Percentiles rank a stretch among this genome's conserved stretches.
Conservation (phyloP, 805 yeast genomes). For the Wickerhamomyces tratensis region DNA sequence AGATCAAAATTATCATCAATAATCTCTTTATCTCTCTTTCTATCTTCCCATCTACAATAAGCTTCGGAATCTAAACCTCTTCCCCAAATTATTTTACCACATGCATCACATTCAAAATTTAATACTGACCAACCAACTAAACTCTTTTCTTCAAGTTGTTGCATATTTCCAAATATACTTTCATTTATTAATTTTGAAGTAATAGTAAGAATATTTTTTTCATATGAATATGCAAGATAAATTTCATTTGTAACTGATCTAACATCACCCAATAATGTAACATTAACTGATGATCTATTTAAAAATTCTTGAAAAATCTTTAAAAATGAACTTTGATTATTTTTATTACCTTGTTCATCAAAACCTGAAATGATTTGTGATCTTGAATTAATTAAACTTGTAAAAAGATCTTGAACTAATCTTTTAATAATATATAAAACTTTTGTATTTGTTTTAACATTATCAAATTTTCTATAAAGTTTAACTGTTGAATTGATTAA, state of each 20-base stretch:
- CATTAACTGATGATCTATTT: constrained; percentile 32
- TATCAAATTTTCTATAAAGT: constrained; percentile 21
- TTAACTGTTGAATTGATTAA: constrained; percentile 30
- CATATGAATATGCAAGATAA: constrained; percentile 54
- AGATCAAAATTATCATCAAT: constrained; percentile 19
- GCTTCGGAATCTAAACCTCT: constrained; percentile 38
- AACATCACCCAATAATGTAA: constrained; percentile 50
- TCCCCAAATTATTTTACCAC: constrained; percentile 73
- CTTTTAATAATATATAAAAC: constrained; percentile 26
- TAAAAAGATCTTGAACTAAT: constrained; percentile 31
- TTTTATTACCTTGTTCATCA: constrained; percentile 8
- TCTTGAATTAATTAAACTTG: constrained; percentile 25
- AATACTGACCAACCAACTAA: constrained; percentile 56
- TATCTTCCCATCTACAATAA: constrained; percentile 49
- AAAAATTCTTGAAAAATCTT: constrained; percentile 47
- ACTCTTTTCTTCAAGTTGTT: constrained; percentile 29
- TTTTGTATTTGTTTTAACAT: constrained; percentile 3
- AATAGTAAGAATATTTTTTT: constrained; percentile 41
- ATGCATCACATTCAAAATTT: constrained; percentile 56
- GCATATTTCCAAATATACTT: constrained; percentile 41
- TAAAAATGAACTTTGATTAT: constrained; percentile 32
- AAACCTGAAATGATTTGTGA: constrained; percentile 10
- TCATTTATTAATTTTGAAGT: constrained; percentile 46
- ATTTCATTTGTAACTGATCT: constrained; percentile 52
- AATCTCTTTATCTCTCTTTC: constrained; percentile 18